A percentile compares a stretch with the other conserved stretches of the same genome.
These are phyloP conservation scores for Diversispora eburnea DNA, from an alignment of 192 early-diverging fungal genomes.

Conservation along the genomic window DNA sequence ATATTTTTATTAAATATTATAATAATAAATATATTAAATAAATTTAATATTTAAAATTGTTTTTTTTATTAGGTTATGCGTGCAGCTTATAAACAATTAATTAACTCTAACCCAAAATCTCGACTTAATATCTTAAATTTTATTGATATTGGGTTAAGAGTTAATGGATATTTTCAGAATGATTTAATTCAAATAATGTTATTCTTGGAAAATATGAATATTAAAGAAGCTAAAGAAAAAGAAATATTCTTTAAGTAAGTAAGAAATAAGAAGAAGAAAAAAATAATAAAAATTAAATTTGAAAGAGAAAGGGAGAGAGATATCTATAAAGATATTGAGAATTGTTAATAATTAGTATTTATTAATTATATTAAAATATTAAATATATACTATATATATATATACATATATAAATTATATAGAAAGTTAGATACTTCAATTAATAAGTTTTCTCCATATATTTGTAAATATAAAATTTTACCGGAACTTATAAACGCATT, in stretches of 20 bases:
- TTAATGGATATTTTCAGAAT: conserved; percentile 72
- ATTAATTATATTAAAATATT: neutral
- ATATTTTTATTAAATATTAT: neutral
- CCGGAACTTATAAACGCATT: conserved; percentile 84
- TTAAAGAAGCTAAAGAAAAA: conserved; percentile 87
- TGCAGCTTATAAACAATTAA: conserved; percentile 58
- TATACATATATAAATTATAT: neutral
- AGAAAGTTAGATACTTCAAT: conserved; percentile 71
- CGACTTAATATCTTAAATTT: conserved; percentile 67
- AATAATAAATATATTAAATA: neutral
- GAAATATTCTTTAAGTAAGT: conserved; percentile 64
- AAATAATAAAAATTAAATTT: no score
- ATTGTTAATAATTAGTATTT: neutral
- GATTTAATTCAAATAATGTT: conserved; percentile 79
- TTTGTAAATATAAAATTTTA: conserved; percentile 89
- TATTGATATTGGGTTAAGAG: conserved; percentile 58
- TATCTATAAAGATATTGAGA: neutral
- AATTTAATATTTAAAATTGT: neutral
- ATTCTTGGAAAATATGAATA: conserved; percentile 88
- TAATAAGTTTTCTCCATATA: conserved; percentile 75
- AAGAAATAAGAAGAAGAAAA: no score
- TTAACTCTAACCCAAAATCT: conserved; percentile 54
- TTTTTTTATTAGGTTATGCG: conserved; percentile 39
- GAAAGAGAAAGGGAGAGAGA: no score
- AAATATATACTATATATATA: neutral